A percentile compares a stretch with the other conserved stretches of the same genome.
Evolutionary conservation across 164 flowering plant species (phyloP).

Genomic region (Santalum album): DNA sequence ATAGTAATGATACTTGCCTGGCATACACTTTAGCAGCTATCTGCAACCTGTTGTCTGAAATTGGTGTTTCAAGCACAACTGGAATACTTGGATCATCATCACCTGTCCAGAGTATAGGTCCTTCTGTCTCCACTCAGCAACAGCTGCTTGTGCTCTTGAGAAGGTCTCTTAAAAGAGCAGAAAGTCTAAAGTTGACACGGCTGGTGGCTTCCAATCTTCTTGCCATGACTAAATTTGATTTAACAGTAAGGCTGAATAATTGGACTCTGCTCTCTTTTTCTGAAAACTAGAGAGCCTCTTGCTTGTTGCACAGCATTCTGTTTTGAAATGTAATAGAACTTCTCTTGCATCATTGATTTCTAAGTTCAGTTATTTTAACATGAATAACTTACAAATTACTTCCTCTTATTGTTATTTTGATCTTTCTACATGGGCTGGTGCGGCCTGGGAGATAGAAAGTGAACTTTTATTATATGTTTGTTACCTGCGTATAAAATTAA

Average conservation of each 20-base stretch:
- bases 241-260: slow-evolving; percentile 36
- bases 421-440: no score
- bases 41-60: slow-evolving; percentile 73
- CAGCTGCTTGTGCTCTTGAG: slow-evolving; percentile 70
- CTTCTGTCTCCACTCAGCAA: slow-evolving; percentile 69
- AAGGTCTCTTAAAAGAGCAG: slow-evolving; percentile 79
- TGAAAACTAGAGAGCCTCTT: background rate
- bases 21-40: slow-evolving; percentile 83
- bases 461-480: no score
- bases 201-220: slow-evolving; percentile 84
- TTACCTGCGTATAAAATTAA: no score
- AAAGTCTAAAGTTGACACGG: slow-evolving; percentile 61
- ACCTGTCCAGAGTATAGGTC: slow-evolving; percentile 42
- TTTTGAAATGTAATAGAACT: no score
- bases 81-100: slow-evolving; percentile 75
- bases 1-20: slow-evolving; percentile 76
- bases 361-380: no score
- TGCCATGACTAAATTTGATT: slow-evolving; percentile 77
- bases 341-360: no score
- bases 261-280: background rate
- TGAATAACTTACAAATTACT: no score
- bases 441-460: no score
- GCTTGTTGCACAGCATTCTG: no score
- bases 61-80: slow-evolving; percentile 52
- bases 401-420: no score